Evolutionary conservation across 1,284 basidiomycete genomes (phyloP), one percentile per base, ranked within the genome.

Genomic region (Tylopilus sp.): DNA sequence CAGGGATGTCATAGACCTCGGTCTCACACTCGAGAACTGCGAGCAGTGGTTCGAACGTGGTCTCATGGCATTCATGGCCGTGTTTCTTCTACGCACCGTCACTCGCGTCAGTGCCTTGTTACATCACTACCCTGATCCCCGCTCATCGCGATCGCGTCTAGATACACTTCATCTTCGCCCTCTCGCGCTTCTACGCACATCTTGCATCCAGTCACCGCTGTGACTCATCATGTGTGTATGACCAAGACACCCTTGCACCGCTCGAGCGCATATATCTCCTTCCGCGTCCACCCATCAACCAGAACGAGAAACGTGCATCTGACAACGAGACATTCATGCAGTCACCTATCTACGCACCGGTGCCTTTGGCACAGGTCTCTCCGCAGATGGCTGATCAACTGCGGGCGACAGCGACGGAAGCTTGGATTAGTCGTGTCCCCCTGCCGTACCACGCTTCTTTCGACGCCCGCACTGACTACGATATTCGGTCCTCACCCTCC

Each of bases 1-100:
- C 68, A 78, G 81, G n/a, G 79, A 80, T 56, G 67, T 86, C 66
- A 74, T 76, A 34, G 85, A 86, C 57, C 75, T 84, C 59, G 86
- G 86, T 0, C 73, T 89, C 55, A 86, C 75, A 54, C 68, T 85
- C 26, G 86, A 89, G 67, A 88, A 87, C 57, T 89, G 86, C 59
- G 86, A 89, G 60, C 74, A 76, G 49, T 88, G 85, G 84, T 75
- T 88, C 42, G 84, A 84, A 61, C 74, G 79, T 29, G 84, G 78
- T 13, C 74, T 83, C 26, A 65, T 84, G 49, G 80, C 70, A 0
- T 71, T 79, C 31, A 70, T 85, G 39, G 77, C 74, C 1, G 62
- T 82, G 48, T 75, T 84, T 67, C 73, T 81, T 39, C 68, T 88
- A 29, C 61, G 85, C 49, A 77, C 85, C 45, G 75, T 86, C 57